A percentile compares a stretch with the other conserved stretches of the same genome.
Conservation (phyloP, 179 eudicot species). For the Kewa caespitosa region DNA sequence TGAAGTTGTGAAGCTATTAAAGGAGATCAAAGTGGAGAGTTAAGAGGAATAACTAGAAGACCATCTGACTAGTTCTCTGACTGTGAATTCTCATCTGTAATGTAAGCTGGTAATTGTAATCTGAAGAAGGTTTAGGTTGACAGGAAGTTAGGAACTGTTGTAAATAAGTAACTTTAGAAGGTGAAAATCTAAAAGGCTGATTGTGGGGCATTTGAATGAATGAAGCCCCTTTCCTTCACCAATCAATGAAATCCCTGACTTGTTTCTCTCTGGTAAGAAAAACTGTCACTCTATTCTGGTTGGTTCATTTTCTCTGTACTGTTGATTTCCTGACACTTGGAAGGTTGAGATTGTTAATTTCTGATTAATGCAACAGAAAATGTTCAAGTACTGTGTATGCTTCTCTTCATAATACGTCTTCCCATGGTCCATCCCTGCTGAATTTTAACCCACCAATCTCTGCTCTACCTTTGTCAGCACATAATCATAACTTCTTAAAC, state of each 20-base stretch:
- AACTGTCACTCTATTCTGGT: not conserved
- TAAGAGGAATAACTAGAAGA: constrained; percentile 9
- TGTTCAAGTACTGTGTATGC: not conserved
- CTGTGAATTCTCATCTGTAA: not conserved
- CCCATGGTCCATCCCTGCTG: constrained; percentile 6
- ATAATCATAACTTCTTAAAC: constrained; percentile 22
- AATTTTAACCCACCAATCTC: constrained; percentile 26
- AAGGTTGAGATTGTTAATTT: not conserved
- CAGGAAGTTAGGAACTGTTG: no score
- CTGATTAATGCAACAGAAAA: constrained; percentile 3
- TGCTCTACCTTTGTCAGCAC: constrained; percentile 23
- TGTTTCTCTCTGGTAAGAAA: not conserved
- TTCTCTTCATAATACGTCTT: constrained; percentile 19
- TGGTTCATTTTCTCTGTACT: not conserved
- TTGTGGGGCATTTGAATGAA: constrained; percentile 24
- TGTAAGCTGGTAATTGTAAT: constrained; percentile 23
- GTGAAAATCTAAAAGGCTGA: not conserved
- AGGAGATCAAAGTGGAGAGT: constrained; percentile 43
- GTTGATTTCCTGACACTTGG: constrained; percentile 6
- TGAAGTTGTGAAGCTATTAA: constrained; percentile 71
- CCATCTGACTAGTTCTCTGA: not conserved
- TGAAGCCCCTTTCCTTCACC: constrained; percentile 8
- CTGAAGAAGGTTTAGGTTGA: constrained; percentile 17
- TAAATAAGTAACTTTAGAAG: constrained; percentile 27
- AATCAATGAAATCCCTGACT: constrained; percentile 23